Evolutionary conservation across 352 stramenopile genomes (phyloP).

Genomic region (Phytophthora crassamura): DNA sequence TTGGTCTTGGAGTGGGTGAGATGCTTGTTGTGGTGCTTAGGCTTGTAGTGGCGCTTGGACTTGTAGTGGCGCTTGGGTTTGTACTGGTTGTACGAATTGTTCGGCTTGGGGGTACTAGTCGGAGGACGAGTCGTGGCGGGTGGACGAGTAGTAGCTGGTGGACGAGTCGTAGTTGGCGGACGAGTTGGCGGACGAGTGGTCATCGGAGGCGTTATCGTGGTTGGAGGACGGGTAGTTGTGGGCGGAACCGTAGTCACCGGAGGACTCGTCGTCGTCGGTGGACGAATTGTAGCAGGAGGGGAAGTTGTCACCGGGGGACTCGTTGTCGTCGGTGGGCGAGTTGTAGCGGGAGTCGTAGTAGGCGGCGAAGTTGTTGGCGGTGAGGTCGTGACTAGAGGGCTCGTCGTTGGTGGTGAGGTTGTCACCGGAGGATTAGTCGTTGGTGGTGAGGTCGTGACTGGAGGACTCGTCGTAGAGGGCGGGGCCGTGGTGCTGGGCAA

Average conservation of each 20-base stretch:
- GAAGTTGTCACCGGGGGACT: not conserved
- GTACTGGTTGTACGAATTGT: too few relatives aligned
- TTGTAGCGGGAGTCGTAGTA: not conserved
- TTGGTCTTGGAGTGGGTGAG: too few relatives aligned
- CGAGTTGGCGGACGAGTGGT: not conserved
- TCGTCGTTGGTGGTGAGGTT: too few relatives aligned
- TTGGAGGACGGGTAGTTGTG: not conserved
- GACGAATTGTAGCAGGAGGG: not conserved
- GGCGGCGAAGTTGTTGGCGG: too few relatives aligned
- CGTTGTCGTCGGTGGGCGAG: not conserved
- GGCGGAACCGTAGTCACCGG: not conserved
- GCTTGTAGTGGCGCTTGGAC: too few relatives aligned
- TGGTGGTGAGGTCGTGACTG: too few relatives aligned
- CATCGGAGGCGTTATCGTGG: too few relatives aligned
- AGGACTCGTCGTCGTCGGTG: slow-evolving; percentile 31
- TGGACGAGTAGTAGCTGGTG: not conserved
- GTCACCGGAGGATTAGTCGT: not conserved
- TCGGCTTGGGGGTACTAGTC: not conserved
- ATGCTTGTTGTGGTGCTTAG: too few relatives aligned
- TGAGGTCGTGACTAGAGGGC: not conserved
- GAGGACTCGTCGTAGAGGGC: not conserved
- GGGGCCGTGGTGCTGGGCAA: slow-evolving; percentile 2
- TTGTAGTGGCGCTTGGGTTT: too few relatives aligned
- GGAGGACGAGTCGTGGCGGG: not conserved
- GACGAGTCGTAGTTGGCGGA: not conserved